phyloP scores from a whole-genome alignment of 2,329 filamentous ascomycete genomes.

The Clonostachys solani region DNA sequence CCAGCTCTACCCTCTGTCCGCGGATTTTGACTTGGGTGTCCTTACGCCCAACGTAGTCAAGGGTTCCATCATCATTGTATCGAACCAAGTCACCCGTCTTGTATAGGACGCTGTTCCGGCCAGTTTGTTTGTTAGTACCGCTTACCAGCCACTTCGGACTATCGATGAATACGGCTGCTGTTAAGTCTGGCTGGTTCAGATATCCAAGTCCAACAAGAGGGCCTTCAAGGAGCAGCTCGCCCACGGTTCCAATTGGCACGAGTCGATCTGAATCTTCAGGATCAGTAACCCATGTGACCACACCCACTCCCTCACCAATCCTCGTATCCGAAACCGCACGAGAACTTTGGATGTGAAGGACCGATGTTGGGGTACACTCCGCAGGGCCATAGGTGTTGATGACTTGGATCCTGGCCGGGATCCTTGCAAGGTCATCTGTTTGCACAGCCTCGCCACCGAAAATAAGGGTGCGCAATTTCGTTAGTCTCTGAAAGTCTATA shows the following conservation, averaged over 20 bases:
- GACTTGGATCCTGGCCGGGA: conserved; percentile 11
- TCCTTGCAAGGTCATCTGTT: conserved; percentile 25
- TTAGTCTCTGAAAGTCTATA: conserved; percentile 1
- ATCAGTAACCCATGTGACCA: conserved; percentile 30
- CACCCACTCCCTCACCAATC: conserved; percentile 6
- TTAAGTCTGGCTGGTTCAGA: conserved; percentile 44
- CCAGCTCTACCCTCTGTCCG: conserved; percentile 74
- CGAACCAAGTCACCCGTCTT: conserved; percentile 79
- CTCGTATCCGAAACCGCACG: background rate
- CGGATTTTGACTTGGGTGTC: conserved; percentile 81
- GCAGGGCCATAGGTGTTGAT: conserved; percentile 6
- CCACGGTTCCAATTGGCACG: conserved; percentile 54
- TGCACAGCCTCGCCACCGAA: conserved; percentile 43
- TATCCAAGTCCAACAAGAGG: conserved; percentile 71
- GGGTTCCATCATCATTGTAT: conserved; percentile 70
- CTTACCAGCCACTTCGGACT: conserved; percentile 46
- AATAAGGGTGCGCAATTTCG: conserved; percentile 3
- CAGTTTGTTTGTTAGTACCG: conserved; percentile 10
- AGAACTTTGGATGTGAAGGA: conserved; percentile 6
- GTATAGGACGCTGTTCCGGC: conserved; percentile 63
- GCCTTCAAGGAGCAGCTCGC: conserved; percentile 84
- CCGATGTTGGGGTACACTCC: conserved; percentile 9
- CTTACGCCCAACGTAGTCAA: conserved; percentile 67
- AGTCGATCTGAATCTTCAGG: conserved; percentile 15
- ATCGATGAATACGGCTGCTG: conserved; percentile 44